phyloP scores from a whole-genome alignment of 208 protist genomes.

The Wallacemonas sp. region DNA sequence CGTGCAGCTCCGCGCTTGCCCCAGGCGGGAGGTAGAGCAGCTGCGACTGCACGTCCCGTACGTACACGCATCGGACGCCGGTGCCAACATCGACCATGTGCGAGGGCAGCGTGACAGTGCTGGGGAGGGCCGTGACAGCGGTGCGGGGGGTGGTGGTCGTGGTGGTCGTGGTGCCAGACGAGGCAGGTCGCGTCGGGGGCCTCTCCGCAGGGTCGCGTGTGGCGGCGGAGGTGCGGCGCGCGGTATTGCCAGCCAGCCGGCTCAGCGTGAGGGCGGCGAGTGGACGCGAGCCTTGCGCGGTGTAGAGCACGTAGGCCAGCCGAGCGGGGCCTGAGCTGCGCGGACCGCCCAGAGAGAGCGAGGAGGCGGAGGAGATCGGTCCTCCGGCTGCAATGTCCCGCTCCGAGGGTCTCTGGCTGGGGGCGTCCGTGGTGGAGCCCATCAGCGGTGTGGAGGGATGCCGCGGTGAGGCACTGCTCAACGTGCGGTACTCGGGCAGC shows the following conservation, averaged over 20 bases:
- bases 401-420: too few relatives aligned
- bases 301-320: constrained; percentile 66
- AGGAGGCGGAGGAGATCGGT: too few relatives aligned
- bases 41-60: constrained; percentile 69
- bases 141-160: background rate
- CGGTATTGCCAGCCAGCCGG: constrained; percentile 14
- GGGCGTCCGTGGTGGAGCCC: background rate
- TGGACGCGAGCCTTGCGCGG: constrained; percentile 71
- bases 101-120: background rate
- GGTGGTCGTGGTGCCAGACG: background rate
- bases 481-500: constrained; percentile 12
- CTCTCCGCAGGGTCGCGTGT: too few relatives aligned
- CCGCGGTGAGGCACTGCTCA: background rate
- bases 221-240: too few relatives aligned
- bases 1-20: constrained; percentile 55
- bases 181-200: too few relatives aligned
- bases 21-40: constrained; percentile 62
- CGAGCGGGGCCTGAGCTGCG: background rate
- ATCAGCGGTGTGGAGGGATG: background rate
- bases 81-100: constrained; percentile 6
- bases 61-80: constrained; percentile 55
- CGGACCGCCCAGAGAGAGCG: too few relatives aligned
- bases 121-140: background rate
- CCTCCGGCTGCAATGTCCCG: too few relatives aligned
- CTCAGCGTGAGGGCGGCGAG: constrained; percentile 51